Percentiles rank a stretch among this genome's conserved stretches.
Evolutionary conservation across 164 flowering plant genomes (phyloP).

Genomic region (Malania oleifera): DNA sequence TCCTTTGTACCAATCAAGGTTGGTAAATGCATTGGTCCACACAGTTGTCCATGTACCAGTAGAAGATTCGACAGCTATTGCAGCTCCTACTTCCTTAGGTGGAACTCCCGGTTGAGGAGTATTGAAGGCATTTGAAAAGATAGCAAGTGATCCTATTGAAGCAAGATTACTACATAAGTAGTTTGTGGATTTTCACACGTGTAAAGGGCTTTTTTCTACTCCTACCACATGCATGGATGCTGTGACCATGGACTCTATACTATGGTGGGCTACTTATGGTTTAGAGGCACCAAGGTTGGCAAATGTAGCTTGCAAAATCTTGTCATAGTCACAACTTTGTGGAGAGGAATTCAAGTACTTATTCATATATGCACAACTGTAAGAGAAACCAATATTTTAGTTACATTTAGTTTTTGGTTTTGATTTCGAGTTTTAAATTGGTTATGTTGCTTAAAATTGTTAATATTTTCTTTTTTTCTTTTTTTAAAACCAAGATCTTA

Average conservation of each 20-base stretch:
- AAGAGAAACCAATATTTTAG: neutral
- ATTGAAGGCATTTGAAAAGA: slow-evolving; percentile 1
- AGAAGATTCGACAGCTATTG: slow-evolving; percentile 17
- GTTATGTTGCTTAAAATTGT: neutral
- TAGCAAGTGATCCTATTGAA: neutral
- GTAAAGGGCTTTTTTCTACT: neutral
- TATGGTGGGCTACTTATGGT: neutral
- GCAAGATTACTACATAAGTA: neutral
- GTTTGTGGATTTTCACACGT: neutral
- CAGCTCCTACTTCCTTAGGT: slow-evolving; percentile 18
- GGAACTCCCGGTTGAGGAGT: slow-evolving; percentile 26
- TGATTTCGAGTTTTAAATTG: neutral
- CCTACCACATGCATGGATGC: neutral
- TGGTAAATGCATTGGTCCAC: too few species aligned
- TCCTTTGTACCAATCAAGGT: too few species aligned
- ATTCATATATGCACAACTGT: neutral
- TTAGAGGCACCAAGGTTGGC: neutral
- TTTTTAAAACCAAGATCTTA: neutral
- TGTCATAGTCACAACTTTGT: neutral
- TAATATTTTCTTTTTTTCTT: neutral
- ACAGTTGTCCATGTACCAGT: slow-evolving; percentile 7
- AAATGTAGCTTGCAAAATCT: neutral
- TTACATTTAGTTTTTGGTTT: too few species aligned
- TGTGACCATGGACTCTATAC: neutral
- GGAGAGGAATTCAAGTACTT: neutral